Conservation (phyloP, 2,329 filamentous ascomycete species). For the Coniosporium tulheliwenetii region DNA sequence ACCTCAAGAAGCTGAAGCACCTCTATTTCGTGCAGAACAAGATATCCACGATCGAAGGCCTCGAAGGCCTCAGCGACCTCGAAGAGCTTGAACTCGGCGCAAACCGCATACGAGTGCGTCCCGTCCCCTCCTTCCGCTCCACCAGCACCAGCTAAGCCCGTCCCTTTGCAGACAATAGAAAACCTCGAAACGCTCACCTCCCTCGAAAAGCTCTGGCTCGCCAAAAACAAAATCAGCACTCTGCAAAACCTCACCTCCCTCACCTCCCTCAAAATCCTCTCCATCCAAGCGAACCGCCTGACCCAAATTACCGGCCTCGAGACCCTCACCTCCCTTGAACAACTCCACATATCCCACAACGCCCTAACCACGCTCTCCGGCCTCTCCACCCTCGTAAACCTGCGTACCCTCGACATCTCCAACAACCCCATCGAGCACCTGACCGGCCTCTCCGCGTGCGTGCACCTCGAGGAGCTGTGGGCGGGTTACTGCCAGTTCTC, state of each 20-base stretch:
- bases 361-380: constrained; percentile 64
- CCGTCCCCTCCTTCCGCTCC: neutral
- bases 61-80: constrained; percentile 59
- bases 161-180: constrained; percentile 48
- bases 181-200: constrained; percentile 64
- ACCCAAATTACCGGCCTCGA: constrained; percentile 60
- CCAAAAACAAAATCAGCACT: constrained; percentile 77
- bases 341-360: constrained; percentile 94
- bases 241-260: constrained; percentile 50
- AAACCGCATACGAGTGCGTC: constrained; percentile 59
- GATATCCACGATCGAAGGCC: constrained; percentile 71
- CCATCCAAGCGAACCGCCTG: constrained; percentile 90
- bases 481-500: constrained; percentile 73
- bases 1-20: constrained; percentile 64
- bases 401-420: constrained; percentile 75
- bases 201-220: constrained; percentile 83
- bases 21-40: constrained; percentile 93
- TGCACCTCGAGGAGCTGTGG: constrained; percentile 78
- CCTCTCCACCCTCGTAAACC: constrained; percentile 30
- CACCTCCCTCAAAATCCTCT: constrained; percentile 69
- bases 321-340: constrained; percentile 63
- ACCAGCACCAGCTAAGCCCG: too few species aligned
- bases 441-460: constrained; percentile 51
- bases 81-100: constrained; percentile 81
- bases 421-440: constrained; percentile 72